Percentiles rank a stretch among this genome's conserved stretches.
These are phyloP conservation scores for Microbotryomycetes sp. DNA, from an alignment of 1,284 basidiomycete species.

Conservation along the genomic window DNA sequence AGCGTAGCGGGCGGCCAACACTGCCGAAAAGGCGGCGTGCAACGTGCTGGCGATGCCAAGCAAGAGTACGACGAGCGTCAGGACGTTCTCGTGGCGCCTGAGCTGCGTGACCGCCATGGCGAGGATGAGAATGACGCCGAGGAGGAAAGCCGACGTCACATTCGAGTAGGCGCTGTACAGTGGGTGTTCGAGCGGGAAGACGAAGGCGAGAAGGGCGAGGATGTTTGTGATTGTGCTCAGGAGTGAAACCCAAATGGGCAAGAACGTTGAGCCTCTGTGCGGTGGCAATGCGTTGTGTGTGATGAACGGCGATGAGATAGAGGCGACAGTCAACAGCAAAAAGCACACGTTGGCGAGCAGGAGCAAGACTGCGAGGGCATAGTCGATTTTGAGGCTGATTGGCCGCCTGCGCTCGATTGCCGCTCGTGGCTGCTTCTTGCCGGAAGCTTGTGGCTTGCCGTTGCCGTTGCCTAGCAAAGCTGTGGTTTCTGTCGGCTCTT, in stretches of 20 bases:
- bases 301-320: conserved; percentile 16
- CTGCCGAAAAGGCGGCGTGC: conserved; percentile 20
- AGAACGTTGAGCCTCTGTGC: conserved; percentile 20
- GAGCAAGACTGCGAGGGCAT: conserved; percentile 11
- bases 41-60: conserved; percentile 17
- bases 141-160: conserved; percentile 4
- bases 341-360: conserved; percentile 26
- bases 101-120: conserved; percentile 24
- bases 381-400: conserved; percentile 17
- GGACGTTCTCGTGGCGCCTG: conserved; percentile 19
- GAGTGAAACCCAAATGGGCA: conserved; percentile 26
- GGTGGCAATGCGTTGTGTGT: conserved; percentile 20
- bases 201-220: conserved; percentile 21
- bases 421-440: not conserved
- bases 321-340: conserved; percentile 13
- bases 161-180: conserved; percentile 19
- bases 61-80: conserved; percentile 20
- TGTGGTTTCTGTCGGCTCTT: not conserved
- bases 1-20: conserved; percentile 20
- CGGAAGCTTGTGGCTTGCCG: not conserved
- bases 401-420: conserved; percentile 3
- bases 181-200: conserved; percentile 22
- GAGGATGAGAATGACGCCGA: conserved; percentile 20
- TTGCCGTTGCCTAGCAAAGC: not conserved
- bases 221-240: conserved; percentile 16